phyloP scores from a whole-genome alignment of 352 stramenopile genomes.

The Pythium grandisporangium region DNA sequence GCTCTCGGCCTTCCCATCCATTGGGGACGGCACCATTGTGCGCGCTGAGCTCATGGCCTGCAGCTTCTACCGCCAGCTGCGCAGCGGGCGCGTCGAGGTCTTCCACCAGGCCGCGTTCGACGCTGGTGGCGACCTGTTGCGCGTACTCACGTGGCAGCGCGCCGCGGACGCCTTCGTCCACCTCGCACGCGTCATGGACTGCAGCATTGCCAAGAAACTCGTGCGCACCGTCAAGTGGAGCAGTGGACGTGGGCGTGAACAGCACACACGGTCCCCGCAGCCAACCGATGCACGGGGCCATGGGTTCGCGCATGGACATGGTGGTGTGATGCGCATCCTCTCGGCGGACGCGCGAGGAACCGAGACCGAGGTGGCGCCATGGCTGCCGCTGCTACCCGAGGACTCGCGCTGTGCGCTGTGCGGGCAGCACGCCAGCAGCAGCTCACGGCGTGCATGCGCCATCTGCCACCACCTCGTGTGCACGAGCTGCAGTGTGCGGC shows the following conservation, averaged over 20 bases:
- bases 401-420: conserved; percentile 47
- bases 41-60: conserved; percentile 55
- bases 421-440: conserved; percentile 20
- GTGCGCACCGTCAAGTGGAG: conserved; percentile 25
- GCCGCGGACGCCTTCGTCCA: conserved; percentile 29
- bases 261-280: no score
- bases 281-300: no score
- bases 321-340: no score
- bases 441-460: background rate
- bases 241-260: conserved; percentile 14
- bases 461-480: conserved; percentile 12
- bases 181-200: conserved; percentile 31
- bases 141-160: conserved; percentile 31
- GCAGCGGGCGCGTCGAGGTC: conserved; percentile 39
- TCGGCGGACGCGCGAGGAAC: no score
- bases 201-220: conserved; percentile 53
- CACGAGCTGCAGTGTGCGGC: conserved; percentile 31
- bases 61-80: conserved; percentile 57
- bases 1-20: conserved; percentile 37
- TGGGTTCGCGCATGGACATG: no score
- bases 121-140: conserved; percentile 31
- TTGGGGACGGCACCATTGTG: conserved; percentile 35
- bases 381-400: no score
- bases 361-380: no score
- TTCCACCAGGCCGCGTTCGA: conserved; percentile 58